Base-by-base conservation (phyloP, 768 basidiomycete genomes). In the Exidia glandulosa region DNA sequence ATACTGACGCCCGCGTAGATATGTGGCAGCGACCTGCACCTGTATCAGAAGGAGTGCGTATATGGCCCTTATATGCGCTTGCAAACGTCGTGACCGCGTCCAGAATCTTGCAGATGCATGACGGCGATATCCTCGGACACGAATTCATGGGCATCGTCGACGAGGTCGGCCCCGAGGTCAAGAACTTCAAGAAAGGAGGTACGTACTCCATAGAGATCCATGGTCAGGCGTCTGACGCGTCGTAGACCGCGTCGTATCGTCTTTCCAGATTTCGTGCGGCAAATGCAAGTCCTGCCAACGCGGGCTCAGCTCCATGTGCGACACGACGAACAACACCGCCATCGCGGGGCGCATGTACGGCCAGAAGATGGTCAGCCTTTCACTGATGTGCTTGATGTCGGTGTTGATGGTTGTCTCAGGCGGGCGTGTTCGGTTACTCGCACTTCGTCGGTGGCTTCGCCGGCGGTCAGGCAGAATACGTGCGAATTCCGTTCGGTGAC, bases 121-220 rank as follows among this genome's bases (percentile, higher is more conserved):
- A 82, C 65, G 87, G 85, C 7, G 87, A 89, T 69, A 88, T 90
- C 59, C 72, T 89, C 0, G 87, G 87, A 0, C 87, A 88, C 67
- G 86, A 88, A 78, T 82, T 82, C 68, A 86, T 86, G 83, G 87
- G 87, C 2, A 70, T 79, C 34, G 80, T 89, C 32, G 84, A 87
- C 62, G 77, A 79, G 57, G 73, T 88, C 34, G 87, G 88, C 0
- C 78, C 81, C 0, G 79, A 76, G 59, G 83, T 89, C n/a, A 80
- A 70, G 37, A 81, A 83, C 54, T 70, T 88, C 60, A 72, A 78
- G 32, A 63, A 74, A 13, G 88, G 88, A 23, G 36, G 36, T 19
- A 37, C 19, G 36, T 37, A 19, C 36, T 19, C 36, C 36, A 10
- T 37, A 9, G 36, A 37, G 10, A 37, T 37, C 19, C 10, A 37